A percentile compares a stretch with the other conserved stretches of the same genome.
These are phyloP conservation scores for Irpex sp. DNA, from an alignment of 1,284 basidiomycete genomes.

Conservation along the genomic window DNA sequence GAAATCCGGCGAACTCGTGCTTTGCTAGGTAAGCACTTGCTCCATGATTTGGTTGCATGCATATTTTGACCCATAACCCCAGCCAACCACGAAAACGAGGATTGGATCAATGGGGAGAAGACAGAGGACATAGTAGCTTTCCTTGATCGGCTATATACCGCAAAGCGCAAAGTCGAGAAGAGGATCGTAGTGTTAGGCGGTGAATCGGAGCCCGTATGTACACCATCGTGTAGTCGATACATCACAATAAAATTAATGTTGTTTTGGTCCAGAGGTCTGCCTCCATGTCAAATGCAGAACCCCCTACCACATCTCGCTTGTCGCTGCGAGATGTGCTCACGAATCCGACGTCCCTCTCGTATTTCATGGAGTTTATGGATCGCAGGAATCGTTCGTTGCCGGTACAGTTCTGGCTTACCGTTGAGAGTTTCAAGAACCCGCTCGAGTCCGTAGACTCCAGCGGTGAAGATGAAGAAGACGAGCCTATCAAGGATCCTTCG, in stretches of 20 bases:
- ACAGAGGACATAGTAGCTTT: slow-evolving; percentile 85
- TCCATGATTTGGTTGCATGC: not conserved
- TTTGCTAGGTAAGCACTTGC: slow-evolving; percentile 51
- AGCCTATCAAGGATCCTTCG: slow-evolving; percentile 56
- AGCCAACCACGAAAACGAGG: slow-evolving; percentile 82
- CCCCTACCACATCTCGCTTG: slow-evolving; percentile 22
- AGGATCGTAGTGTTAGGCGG: slow-evolving; percentile 80
- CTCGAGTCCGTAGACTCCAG: slow-evolving; percentile 80
- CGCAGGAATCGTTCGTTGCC: slow-evolving; percentile 79
- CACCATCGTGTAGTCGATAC: not conserved
- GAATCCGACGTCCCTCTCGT: slow-evolving; percentile 87
- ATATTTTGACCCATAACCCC: not conserved
- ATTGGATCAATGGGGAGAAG: slow-evolving; percentile 79
- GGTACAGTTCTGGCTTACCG: slow-evolving; percentile 96
- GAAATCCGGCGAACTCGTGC: slow-evolving; percentile 81
- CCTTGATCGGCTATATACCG: slow-evolving; percentile 83
- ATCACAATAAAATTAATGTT: not conserved
- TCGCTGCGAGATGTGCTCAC: slow-evolving; percentile 75
- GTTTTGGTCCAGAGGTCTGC: slow-evolving; percentile 13
- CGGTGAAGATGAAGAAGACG: slow-evolving; percentile 64
- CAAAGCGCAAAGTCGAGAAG: slow-evolving; percentile 82
- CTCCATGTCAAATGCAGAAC: slow-evolving; percentile 25
- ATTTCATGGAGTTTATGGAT: slow-evolving; percentile 99
- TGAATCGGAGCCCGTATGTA: slow-evolving; percentile 54
- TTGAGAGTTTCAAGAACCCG: slow-evolving; percentile 97